Evolutionary conservation across 1,284 basidiomycete species (phyloP).

Genomic region (Ustanciosporium gigantosporum): DNA sequence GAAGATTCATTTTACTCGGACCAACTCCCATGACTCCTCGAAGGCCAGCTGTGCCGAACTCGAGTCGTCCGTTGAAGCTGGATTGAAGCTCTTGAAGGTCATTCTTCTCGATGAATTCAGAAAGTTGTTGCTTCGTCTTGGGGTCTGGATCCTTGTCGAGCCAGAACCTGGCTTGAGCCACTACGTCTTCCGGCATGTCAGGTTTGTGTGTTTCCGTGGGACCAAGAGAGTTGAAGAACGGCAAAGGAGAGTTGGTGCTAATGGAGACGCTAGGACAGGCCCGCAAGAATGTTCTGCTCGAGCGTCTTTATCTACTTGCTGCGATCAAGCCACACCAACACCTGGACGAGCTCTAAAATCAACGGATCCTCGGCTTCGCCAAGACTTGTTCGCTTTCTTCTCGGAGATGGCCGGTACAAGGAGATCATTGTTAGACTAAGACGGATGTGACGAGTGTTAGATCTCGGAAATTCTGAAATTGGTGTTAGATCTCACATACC

Average conservation of each 20-base stretch:
- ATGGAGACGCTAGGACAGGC: too few relatives aligned
- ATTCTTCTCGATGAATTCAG: conserved; percentile 24
- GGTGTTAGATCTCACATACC: too few relatives aligned
- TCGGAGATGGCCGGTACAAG: conserved; percentile 29
- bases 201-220: not conserved
- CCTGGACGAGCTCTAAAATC: too few relatives aligned
- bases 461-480: too few relatives aligned
- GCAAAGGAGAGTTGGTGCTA: not conserved
- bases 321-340: too few relatives aligned
- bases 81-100: conserved; percentile 32
- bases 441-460: too few relatives aligned
- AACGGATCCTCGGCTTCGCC: too few relatives aligned
- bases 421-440: not conserved
- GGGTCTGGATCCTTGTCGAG: conserved; percentile 47
- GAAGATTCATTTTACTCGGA: conserved; percentile 50
- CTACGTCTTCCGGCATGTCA: conserved; percentile 20
- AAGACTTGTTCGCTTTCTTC: conserved; percentile 8
- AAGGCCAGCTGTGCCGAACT: conserved; percentile 51
- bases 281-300: too few relatives aligned
- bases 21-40: conserved; percentile 50
- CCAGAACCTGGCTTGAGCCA: conserved; percentile 41
- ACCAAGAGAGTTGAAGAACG: too few relatives aligned
- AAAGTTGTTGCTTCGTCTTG: conserved; percentile 25
- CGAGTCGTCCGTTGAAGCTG: conserved; percentile 43
- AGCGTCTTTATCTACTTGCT: too few relatives aligned